A percentile compares a stretch with the other conserved stretches of the same genome.
Evolutionary conservation across 306 rosid species (phyloP).

Genomic region (Leucaena leucocephala): DNA sequence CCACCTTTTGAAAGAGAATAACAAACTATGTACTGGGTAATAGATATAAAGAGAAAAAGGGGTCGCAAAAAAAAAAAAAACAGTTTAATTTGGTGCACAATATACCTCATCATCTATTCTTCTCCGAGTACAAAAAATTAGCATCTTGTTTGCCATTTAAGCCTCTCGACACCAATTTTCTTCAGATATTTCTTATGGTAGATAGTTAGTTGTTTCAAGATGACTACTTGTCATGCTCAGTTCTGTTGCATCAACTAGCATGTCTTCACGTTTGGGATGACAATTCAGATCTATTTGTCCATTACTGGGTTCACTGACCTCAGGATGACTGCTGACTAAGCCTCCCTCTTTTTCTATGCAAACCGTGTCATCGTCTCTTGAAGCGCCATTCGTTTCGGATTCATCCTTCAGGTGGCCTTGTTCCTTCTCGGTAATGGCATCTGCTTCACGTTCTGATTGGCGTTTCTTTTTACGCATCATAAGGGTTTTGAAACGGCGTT

Average conservation of each 20-base stretch:
- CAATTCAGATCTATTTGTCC: constrained; percentile 84
- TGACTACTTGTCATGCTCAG: constrained; percentile 44
- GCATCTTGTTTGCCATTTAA: constrained; percentile 42
- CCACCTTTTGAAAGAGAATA: constrained; percentile 27
- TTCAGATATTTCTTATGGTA: constrained; percentile 37
- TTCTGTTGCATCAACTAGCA: constrained; percentile 49
- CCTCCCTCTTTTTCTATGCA: constrained; percentile 46
- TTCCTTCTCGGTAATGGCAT: constrained; percentile 44
- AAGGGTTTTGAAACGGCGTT: constrained; percentile 92
- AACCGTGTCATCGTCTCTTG: constrained; percentile 36
- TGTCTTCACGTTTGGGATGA: constrained; percentile 69
- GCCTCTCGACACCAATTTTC: constrained; percentile 42
- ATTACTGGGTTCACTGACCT: constrained; percentile 51
- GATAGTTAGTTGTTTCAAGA: constrained; percentile 46
- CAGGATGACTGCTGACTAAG: constrained; percentile 42
- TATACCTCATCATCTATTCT: constrained; percentile 43
- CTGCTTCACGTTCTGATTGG: constrained; percentile 69
- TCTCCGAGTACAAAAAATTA: constrained; percentile 33
- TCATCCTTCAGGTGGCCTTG: constrained; percentile 21
- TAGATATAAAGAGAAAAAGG: neutral
- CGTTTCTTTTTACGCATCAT: constrained; percentile 90
- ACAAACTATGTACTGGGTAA: constrained; percentile 20
- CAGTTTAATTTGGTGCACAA: constrained; percentile 39
- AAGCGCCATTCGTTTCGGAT: constrained; percentile 45
- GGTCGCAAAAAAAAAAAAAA: constrained; percentile 16